Conservation (phyloP, 768 basidiomycete species). For the Mrakia gelida region DNA sequence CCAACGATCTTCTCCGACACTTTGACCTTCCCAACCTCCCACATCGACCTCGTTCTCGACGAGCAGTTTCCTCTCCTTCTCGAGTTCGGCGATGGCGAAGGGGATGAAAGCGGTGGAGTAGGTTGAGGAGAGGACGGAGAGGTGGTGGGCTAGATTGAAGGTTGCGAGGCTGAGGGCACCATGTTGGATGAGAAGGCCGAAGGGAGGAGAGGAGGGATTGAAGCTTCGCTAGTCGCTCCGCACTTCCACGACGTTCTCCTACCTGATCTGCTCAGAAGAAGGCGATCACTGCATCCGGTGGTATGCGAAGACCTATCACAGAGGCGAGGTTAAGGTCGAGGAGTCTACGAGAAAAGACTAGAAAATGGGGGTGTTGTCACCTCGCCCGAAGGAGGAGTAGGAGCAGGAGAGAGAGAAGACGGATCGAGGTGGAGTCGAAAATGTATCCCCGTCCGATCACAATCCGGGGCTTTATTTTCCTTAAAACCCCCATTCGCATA, state of each 20-base stretch:
- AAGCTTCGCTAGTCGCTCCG: constrained; percentile 3
- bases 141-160: constrained; percentile 1
- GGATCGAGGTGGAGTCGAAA: not conserved
- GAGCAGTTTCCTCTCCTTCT: constrained; percentile 3
- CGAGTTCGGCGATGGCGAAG: not conserved
- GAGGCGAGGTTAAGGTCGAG: not conserved
- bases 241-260: constrained; percentile 21
- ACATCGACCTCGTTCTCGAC: constrained; percentile 9
- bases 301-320: not conserved
- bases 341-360: not conserved
- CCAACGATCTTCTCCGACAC: not conserved
- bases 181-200: not conserved
- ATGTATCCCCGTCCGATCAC: too few relatives aligned
- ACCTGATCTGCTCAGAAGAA: constrained; percentile 29
- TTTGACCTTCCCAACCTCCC: not conserved
- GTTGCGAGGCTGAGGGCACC: not conserved
- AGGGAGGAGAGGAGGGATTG: not conserved
- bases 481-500: too few relatives aligned
- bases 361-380: not conserved
- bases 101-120: not conserved
- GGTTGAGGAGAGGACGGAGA: constrained; percentile 1
- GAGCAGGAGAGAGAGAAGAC: not conserved
- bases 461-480: too few relatives aligned
- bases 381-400: not conserved
- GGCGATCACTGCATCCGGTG: constrained; percentile 3